Evolutionary conservation across 176 grass and related monocot species (phyloP), one percentile per base, ranked within the genome.

Genomic region (Phragmites australis): DNA sequence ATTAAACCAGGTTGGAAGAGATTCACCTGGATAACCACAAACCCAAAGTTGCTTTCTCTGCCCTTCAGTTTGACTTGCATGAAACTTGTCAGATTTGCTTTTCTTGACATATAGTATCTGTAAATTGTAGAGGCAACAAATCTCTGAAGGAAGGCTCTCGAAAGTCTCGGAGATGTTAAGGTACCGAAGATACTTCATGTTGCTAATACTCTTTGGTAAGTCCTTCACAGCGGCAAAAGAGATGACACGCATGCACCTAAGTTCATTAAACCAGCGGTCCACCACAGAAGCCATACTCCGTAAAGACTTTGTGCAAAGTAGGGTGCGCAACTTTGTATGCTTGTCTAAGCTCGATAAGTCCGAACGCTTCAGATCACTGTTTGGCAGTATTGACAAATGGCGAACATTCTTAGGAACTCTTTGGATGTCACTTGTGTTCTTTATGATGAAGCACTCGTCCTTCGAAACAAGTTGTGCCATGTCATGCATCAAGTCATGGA

Each of bases 401-500:
- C 62, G 63, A 17, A 76, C 50, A 29, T 29, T 82, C 0, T 0
- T 0, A 2, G 70, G 40, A 17, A 76, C 47, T 8, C 0, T 42
- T 6, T 5, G 0, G 7, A 41, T 3, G 2, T 68, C 34, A 17
- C 0, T 19, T 1, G 0, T 21, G 0, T 2, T 13, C 16, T 60
- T 45, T 23, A 81, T 0, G 0, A 56, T 62, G 51, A 73, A 77
- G 25, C 59, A 75, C 0, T 91, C 85, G 5, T 47, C 18, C 3
- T 72, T 47, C 29, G 76, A 84, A 6, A 91, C 77, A 19, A 26
- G 62, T 9, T 71, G 84, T 7, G 67, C 48, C 51, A 87, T 53
- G 21, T 91, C 89, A 61, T 87, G 85, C 6, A 91, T 52, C 76
- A 87, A 51, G 32, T 84, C 89, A 85, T 87, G 73, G 0, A 91